Percentiles rank a stretch among this genome's conserved stretches.
Evolutionary conservation across 2,329 filamentous ascomycete genomes (phyloP).

Genomic region (Thielaviopsis cerberus): DNA sequence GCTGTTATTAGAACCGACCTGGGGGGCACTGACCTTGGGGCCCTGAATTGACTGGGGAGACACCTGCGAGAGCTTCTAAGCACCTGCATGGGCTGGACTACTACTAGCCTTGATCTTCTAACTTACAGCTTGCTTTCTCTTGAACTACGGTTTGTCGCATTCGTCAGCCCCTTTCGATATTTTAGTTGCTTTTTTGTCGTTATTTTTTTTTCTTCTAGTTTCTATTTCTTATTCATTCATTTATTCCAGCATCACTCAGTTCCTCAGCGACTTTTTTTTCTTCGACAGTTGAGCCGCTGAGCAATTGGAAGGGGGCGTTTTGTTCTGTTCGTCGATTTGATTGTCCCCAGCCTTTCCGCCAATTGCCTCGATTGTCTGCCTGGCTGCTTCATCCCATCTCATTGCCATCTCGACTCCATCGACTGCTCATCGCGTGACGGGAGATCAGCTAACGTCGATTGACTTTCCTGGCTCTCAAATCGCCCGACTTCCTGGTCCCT

Average conservation of each 20-base stretch:
- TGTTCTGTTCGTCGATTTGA: neutral
- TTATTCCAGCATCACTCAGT: neutral
- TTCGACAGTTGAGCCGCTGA: neutral
- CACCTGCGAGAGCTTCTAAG: too few relatives aligned
- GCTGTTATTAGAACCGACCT: too few relatives aligned
- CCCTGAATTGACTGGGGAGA: too few relatives aligned
- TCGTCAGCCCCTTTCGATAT: constrained; percentile 4
- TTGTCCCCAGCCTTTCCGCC: neutral
- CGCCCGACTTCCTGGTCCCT: neutral
- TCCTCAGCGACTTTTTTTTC: neutral
- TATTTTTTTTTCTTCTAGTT: neutral
- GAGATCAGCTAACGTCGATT: neutral
- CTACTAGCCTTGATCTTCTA: too few relatives aligned
- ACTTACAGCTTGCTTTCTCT: neutral
- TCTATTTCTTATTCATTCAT: neutral
- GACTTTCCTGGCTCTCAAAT: neutral
- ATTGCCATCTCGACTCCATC: neutral
- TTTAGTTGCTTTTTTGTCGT: neutral
- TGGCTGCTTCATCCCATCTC: neutral
- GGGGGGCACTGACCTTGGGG: too few relatives aligned
- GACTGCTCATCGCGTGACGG: neutral
- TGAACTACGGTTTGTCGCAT: neutral
- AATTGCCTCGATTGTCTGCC: neutral
- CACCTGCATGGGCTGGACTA: too few relatives aligned
- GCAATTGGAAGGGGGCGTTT: neutral